Evolutionary conservation across 768 basidiomycete species (phyloP), one percentile per base, ranked within the genome.

Genomic region (Terana coerulea): DNA sequence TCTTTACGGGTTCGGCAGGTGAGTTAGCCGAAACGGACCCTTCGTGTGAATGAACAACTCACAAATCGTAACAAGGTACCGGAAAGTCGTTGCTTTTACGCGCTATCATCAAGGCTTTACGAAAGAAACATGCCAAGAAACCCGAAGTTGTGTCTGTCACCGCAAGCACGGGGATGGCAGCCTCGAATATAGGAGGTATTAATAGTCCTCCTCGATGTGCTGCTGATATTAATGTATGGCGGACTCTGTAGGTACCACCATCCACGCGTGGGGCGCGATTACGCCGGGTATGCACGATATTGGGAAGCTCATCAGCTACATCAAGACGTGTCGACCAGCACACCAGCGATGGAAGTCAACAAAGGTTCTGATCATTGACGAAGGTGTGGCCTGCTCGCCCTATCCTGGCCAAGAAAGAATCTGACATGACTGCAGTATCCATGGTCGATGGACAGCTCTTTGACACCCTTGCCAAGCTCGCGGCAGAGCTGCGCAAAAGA

Each of bases 1-100:
- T 86, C 67, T 85, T 85, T 61, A 85, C 84, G 7, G 84, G 84
- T 3, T 76, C 78, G 4, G 84, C 84, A n/a, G 83, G 83, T 83
- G 54, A 44, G 73, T 59, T 11, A 17, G 21, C 5, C 28, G 35
- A 44, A 2, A 11, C 25, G 22, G 3, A 31, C 2, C 28, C n/a
- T n/a, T n/a, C n/a, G n/a, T n/a, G n/a, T n/a, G n/a, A n/a, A n/a
- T n/a, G n/a, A n/a, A n/a, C n/a, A n/a, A n/a, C n/a, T n/a, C n/a
- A n/a, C n/a, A n/a, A n/a, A n/a, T n/a, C n/a, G n/a, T n/a, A n/a
- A n/a, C n/a, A n/a, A 84, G 83, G 83, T 17, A 84, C 83, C 3
- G 83, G 83, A 15, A 85, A 86, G 60, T 84, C 83, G 0, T 68
- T 84, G 17, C 68, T 84, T 0, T 66, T 85, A 24, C 70, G 78